Evolutionary conservation across 805 yeast genomes (phyloP).

Genomic region (Naumovozyma dairenensis): DNA sequence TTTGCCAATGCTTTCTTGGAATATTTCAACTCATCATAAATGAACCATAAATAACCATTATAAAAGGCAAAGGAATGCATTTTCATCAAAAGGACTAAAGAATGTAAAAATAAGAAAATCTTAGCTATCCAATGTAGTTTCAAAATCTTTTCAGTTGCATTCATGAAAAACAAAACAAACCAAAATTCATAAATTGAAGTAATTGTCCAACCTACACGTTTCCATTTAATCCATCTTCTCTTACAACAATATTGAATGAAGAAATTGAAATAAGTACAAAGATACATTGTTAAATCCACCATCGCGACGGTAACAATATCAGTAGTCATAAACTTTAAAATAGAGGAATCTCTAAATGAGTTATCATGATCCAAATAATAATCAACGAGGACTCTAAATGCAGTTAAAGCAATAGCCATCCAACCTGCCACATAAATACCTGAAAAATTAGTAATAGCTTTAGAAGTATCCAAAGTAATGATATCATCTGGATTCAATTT

Average conservation of each 20-base stretch:
- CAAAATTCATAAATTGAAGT: slow-evolving; percentile 48
- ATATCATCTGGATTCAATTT: not conserved
- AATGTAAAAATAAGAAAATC: slow-evolving; percentile 74
- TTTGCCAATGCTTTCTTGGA: slow-evolving; percentile 37
- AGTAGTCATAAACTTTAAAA: slow-evolving; percentile 46
- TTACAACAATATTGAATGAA: slow-evolving; percentile 48
- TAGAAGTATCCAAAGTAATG: slow-evolving; percentile 1
- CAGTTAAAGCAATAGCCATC: slow-evolving; percentile 51
- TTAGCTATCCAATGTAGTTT: slow-evolving; percentile 81
- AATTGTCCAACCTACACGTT: slow-evolving; percentile 48
- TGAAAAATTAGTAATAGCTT: slow-evolving; percentile 36
- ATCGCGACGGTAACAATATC: slow-evolving; percentile 61
- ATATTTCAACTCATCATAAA: slow-evolving; percentile 42
- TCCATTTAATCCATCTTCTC: slow-evolving; percentile 46
- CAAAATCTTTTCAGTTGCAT: slow-evolving; percentile 41
- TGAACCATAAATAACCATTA: slow-evolving; percentile 79
- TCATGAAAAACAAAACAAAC: slow-evolving; percentile 44
- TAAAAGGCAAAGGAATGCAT: slow-evolving; percentile 87
- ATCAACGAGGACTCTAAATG: slow-evolving; percentile 44
- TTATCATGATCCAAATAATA: slow-evolving; percentile 40
- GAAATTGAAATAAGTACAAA: slow-evolving; percentile 51
- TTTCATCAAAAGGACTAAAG: slow-evolving; percentile 83
- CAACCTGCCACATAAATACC: slow-evolving; percentile 79
- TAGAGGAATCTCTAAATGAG: slow-evolving; percentile 35
- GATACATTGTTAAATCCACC: slow-evolving; percentile 68